Base-by-base conservation (phyloP, 192 early-diverging fungal genomes). In the Coemansia sp. region DNA sequence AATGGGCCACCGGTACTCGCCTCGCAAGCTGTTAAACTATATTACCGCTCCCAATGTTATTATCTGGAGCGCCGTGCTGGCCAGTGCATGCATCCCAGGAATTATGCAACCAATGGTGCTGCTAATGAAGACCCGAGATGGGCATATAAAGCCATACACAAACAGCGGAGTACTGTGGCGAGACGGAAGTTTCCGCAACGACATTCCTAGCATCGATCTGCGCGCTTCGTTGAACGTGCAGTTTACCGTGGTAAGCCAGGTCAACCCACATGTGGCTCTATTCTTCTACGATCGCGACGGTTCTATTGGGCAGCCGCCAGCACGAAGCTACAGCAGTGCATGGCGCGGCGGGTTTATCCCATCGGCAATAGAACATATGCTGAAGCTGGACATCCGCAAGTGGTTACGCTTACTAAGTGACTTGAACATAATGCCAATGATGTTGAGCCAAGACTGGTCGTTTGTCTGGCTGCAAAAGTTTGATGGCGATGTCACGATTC, bases 301-400 rank as follows among this genome's bases (percentile, higher is more conserved):
- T 14, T 79, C 85, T 19, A 69, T 91, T 14, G 94, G 93, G 14
- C 79, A 84, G 65, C 93, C 93, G 15, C 59, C 87, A 7, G 83
- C 85, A 12, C 88, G 89, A 66, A 70, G 87, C n/a, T 62, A 65
- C 39, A 91, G 92, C 25, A 82, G 83, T 43, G 90, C 25, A 41
- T 94, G 92, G 92, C 85, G 94, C 15, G 95, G 95, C 41, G 94
- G 94, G n/a, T 95, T 93, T 72, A 27, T 96, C 15, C 84, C 87
- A 0, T 88, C 91, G 3, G 84, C 87, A 0, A 67, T 94, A 17
- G 90, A 91, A 62, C 93, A 94, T 58, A 82, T 87, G 56, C 75
- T 93, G 45, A 91, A 91, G 66, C 85, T 96, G 12, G 94, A 95
- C 39, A 74, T 96, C 15, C 88, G 84, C 39, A 95, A 96, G 68